Evolutionary conservation across 148 eudicot genomes (phyloP).

Genomic region (Spergularia marina): DNA sequence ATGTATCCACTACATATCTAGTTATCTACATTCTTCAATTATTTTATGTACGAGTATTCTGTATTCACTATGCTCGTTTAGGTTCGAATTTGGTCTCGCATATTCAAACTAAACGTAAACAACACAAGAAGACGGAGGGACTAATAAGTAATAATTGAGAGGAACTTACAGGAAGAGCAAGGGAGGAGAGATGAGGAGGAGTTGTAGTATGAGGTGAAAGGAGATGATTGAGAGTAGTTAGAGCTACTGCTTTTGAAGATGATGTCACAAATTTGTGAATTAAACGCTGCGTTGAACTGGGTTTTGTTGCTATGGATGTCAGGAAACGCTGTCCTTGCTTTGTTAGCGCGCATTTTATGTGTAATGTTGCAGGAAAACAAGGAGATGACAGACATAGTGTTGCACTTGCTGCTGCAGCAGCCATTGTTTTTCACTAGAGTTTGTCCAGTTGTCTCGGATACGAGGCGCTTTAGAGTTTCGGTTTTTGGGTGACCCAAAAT

Average conservation of each 20-base stretch:
- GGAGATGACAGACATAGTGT: background rate
- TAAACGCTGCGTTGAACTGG: constrained; percentile 32
- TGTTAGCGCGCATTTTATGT: constrained; percentile 32
- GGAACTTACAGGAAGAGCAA: constrained; percentile 65
- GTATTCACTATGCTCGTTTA: background rate
- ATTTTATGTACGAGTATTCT: too few species aligned
- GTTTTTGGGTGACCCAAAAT: too few species aligned
- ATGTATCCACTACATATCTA: too few species aligned
- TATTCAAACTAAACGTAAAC: background rate
- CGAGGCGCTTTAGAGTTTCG: too few species aligned
- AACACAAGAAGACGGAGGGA: background rate
- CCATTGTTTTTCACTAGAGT: background rate
- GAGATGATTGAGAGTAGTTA: constrained; percentile 62
- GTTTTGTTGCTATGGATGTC: constrained; percentile 38
- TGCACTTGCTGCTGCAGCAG: background rate
- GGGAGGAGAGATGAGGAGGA: constrained; percentile 45
- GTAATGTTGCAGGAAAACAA: background rate
- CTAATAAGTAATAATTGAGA: background rate
- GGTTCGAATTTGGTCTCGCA: background rate
- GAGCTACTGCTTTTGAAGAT: constrained; percentile 59
- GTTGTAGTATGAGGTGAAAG: constrained; percentile 45
- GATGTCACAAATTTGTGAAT: constrained; percentile 60
- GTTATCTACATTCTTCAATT: too few species aligned
- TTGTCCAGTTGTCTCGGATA: too few species aligned
- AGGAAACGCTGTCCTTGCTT: constrained; percentile 69